These are phyloP conservation scores for Suhomyces xylopsoci DNA, from an alignment of 805 yeast genomes.

Conservation along the genomic window DNA sequence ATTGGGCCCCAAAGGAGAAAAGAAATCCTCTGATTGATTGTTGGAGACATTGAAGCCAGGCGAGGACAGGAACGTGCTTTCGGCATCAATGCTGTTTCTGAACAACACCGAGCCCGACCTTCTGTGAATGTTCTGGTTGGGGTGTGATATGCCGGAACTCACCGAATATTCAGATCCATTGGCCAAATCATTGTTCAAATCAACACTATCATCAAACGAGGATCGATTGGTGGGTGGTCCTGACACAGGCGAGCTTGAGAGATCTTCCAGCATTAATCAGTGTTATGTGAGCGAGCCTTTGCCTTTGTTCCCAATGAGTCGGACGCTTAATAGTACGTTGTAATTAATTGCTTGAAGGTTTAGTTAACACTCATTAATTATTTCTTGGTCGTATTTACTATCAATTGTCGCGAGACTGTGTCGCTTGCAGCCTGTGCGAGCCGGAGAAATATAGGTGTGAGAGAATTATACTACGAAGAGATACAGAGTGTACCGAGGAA, in stretches of 20 bases:
- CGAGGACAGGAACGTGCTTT: slow-evolving; percentile 28
- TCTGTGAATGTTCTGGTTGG: slow-evolving; percentile 5
- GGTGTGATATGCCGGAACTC: slow-evolving; percentile 13
- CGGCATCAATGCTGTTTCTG: slow-evolving; percentile 32
- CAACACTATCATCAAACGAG: slow-evolving; percentile 21
- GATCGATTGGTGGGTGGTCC: slow-evolving; percentile 10
- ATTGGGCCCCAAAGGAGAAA: slow-evolving; percentile 65
- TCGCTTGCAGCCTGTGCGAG: not conserved
- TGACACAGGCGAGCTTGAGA: not conserved
- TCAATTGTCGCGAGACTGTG: not conserved
- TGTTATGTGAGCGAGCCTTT: not conserved
- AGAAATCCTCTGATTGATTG: slow-evolving; percentile 21
- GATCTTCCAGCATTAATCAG: not conserved
- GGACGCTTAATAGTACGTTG: not conserved
- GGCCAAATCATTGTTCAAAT: slow-evolving; percentile 34
- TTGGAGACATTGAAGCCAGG: slow-evolving; percentile 21
- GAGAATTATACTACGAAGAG: not conserved
- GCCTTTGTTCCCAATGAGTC: not conserved
- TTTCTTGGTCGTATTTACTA: not conserved
- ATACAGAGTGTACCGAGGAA: not conserved
- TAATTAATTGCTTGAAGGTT: not conserved
- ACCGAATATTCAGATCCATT: slow-evolving; percentile 22
- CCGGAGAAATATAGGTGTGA: not conserved
- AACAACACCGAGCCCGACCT: slow-evolving; percentile 15
- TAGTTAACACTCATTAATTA: not conserved